These are phyloP conservation scores for Steccherinum ochraceum DNA, from an alignment of 768 basidiomycete genomes.

Conservation along the genomic window DNA sequence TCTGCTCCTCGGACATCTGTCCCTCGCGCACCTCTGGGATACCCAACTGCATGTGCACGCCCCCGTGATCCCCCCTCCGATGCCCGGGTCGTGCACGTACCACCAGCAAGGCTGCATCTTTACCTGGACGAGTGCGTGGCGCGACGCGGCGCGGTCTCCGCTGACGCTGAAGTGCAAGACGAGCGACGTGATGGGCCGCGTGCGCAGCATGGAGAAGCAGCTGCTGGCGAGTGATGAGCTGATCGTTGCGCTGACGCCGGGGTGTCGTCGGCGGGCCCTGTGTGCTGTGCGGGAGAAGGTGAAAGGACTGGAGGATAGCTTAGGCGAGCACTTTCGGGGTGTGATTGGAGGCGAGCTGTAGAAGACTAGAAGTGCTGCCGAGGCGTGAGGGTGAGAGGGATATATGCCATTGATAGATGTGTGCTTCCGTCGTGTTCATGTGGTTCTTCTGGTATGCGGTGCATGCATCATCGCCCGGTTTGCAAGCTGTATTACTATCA, in stretches of 20 bases:
- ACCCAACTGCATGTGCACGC: constrained; percentile 1
- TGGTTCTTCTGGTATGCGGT: no score
- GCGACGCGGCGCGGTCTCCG: constrained; percentile 20
- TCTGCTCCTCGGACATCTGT: constrained; percentile 29
- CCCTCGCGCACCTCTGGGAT: constrained; percentile 29
- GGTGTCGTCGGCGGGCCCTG: constrained; percentile 30
- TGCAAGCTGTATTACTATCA: no score
- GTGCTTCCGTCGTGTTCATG: no score
- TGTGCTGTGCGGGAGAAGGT: constrained; percentile 23
- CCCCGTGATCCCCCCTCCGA: constrained; percentile 24
- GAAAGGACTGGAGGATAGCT: constrained; percentile 13
- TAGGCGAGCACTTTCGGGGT: constrained; percentile 17
- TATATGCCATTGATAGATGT: no score
- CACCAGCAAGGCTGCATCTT: constrained; percentile 30
- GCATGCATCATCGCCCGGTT: no score
- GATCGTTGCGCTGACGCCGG: constrained; percentile 25
- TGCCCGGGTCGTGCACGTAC: constrained; percentile 26
- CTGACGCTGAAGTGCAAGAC: constrained; percentile 18
- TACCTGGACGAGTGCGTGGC: constrained; percentile 33
- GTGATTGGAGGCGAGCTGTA: neutral
- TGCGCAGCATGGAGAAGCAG: constrained; percentile 25
- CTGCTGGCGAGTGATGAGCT: constrained; percentile 28
- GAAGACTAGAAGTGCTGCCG: neutral
- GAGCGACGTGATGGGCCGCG: constrained; percentile 31
- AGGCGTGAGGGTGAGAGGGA: neutral